Evolutionary conservation across 352 stramenopile species (phyloP), one percentile per base, ranked within the genome.

Genomic region (Pythium phragmitis): DNA sequence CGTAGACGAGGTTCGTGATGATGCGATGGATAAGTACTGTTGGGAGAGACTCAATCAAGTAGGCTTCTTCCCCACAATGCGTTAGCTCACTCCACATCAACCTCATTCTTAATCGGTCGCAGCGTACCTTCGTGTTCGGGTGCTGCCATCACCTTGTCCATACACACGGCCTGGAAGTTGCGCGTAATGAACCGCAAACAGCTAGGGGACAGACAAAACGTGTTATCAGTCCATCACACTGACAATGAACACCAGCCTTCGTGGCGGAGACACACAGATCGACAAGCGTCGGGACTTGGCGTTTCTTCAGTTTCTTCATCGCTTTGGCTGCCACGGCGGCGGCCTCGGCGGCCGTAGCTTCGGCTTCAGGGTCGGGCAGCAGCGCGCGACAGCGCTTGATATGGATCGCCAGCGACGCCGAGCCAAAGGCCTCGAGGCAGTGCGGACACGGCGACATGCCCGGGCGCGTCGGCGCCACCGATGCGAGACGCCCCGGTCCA

Each of bases 101-200:
- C 8, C 21, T 37, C 19, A 48, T 42, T 13, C 21, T 26, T 2
- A 33, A 23, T 26, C 17, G 26, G 7, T 6, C 43, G 37, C 14
- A 30, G 11, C 50, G 9, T 50, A 92, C 82, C 80, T 82, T 92
- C 75, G 17, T 81, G 70, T 36, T 90, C 76, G 4, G 83, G 79
- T 14, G 82, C 79, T 0, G 70, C 64, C 17, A 73, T 65, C 16
- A 90, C 76, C 30, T 79, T 85, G 51, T 92, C 79, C 68, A 90
- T 82, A 48, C 72, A 92, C 26, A 88, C 60, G 36, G 70, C 79
- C 39, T 87, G 74, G 57, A 92, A 92, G 60, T 92, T 84, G 48
- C 78, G 87, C 16, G 79, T 86, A 49, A 90, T 66, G 28, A 85
- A 74, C 0, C 68, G 70, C 19, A 91, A 70, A 46, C 82, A 91